Evolutionary conservation across 352 stramenopile genomes (phyloP).

Genomic region (Phytophthora brassicae): DNA sequence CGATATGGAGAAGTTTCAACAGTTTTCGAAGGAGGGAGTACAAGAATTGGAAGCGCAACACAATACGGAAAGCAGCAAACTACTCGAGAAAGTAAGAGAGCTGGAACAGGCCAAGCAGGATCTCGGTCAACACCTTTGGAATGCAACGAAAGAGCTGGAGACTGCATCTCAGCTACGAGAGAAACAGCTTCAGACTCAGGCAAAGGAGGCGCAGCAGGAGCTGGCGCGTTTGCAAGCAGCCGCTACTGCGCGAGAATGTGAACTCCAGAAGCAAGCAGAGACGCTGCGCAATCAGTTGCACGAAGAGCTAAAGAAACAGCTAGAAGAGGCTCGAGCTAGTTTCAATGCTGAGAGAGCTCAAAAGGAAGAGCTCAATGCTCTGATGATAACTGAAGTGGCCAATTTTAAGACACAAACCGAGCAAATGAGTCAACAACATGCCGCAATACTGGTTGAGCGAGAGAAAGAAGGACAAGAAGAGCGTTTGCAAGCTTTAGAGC

Average conservation of each 20-base stretch:
- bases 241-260: constrained; percentile 35
- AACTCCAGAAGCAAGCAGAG: constrained; percentile 48
- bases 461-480: constrained; percentile 27
- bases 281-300: constrained; percentile 40
- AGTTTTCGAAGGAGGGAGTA: constrained; percentile 9
- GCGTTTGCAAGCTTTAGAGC: constrained; percentile 36
- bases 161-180: constrained; percentile 28
- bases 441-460: constrained; percentile 15
- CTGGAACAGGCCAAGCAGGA: constrained; percentile 50
- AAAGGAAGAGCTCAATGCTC: constrained; percentile 69
- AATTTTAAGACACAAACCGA: constrained; percentile 43
- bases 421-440: constrained; percentile 29
- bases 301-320: constrained; percentile 40
- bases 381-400: constrained; percentile 53
- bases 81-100: constrained; percentile 19
- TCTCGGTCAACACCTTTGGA: constrained; percentile 64
- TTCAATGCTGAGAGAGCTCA: constrained; percentile 49
- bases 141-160: constrained; percentile 52
- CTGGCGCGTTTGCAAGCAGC: constrained; percentile 19
- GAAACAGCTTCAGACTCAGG: constrained; percentile 24
- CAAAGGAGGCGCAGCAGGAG: constrained; percentile 36
- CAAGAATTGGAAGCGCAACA: constrained; percentile 10
- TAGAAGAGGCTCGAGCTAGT: constrained; percentile 34
- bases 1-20: constrained; percentile 13
- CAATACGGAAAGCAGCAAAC: constrained; percentile 2